Base-by-base conservation (phyloP, 1,139 yeast species). In the Nadsonia starkeyi-henricii region DNA sequence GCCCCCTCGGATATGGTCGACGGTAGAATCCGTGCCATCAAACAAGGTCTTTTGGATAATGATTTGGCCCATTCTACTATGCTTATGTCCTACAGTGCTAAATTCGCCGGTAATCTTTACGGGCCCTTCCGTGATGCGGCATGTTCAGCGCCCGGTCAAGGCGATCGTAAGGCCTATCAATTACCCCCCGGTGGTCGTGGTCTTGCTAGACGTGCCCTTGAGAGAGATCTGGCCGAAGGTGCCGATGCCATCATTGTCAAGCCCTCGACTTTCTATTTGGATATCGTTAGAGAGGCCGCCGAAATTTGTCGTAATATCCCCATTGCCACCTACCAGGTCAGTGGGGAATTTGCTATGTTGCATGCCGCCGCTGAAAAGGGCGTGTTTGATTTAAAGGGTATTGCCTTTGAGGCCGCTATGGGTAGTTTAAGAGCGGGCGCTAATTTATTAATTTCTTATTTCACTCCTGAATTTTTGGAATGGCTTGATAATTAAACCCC, bases 61-160 rank as follows among this genome's bases (percentile, higher is more conserved):
- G 82, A 81, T 20, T 66, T 91, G 51, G 95, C 95, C 23, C 95
- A 91, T 67, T 79, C 81, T 62, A 81, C 89, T 50, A 78, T 91
- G 71, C 79, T 91, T 43, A 82, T 93, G 85, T 83, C 96, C 3
- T 91, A 91, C 67, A 78, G 95, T 20, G 98, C 98, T 50, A 91
- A 91, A 65, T 91, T 93, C 63, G 73, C 88, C 52, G 96, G 97
- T 30, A 78, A 80, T 53, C 70, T 93, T 49, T 91, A 93, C 62
- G 99, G 99, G 0, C 99, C 99, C 2, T 91, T 91, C 71, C 74
- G 99, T 64, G 98, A 91, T 57, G 96, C 96, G 37, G 98, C 97
- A 4, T 94, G 95, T 39, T 82, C 95, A 48, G 73, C 81, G 3
- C 98, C 98, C 13, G 75, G 86, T 28, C 75, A 77, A 51, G 99